Percentiles rank a stretch among this genome's conserved stretches.
These are phyloP conservation scores for Blastocystis sp. DNA, from an alignment of 352 stramenopile species.

Conservation along the genomic window DNA sequence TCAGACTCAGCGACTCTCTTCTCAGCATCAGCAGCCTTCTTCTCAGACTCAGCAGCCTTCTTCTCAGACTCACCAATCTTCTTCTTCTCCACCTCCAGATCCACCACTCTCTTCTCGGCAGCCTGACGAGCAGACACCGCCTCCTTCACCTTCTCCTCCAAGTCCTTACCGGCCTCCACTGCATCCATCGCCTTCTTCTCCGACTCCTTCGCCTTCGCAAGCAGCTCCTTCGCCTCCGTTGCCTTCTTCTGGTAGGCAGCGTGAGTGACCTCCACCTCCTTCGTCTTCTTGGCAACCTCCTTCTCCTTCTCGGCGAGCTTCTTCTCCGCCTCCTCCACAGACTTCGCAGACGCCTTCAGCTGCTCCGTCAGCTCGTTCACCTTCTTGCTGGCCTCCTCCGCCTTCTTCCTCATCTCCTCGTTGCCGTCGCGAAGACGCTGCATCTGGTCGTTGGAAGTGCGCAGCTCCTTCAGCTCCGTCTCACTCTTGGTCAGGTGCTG, in stretches of 20 bases:
- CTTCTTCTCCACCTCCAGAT: constrained; percentile 62
- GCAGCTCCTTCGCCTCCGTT: neutral
- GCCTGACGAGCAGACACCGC: neutral
- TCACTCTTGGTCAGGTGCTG: constrained; percentile 71
- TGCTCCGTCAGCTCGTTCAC: neutral
- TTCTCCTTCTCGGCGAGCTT: neutral
- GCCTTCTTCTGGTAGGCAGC: neutral
- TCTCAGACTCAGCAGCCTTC: neutral
- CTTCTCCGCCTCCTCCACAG: neutral
- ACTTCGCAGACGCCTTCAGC: neutral
- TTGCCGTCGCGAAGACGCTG: neutral
- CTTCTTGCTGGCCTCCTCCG: neutral
- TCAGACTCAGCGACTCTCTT: neutral
- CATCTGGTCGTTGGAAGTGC: neutral
- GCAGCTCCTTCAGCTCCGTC: constrained; percentile 66
- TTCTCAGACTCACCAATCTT: neutral
- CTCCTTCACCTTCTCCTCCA: neutral
- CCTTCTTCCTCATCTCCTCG: constrained; percentile 31
- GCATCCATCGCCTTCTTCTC: neutral
- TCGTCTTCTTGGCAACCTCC: constrained; percentile 64
- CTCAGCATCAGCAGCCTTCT: neutral
- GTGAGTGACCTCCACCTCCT: constrained; percentile 61
- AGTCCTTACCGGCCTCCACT: neutral
- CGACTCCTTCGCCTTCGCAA: neutral
- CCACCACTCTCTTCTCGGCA: constrained; percentile 59